Evolutionary conservation across 2,329 filamentous ascomycete species (phyloP).

Genomic region (Alternaria conjuncta): DNA sequence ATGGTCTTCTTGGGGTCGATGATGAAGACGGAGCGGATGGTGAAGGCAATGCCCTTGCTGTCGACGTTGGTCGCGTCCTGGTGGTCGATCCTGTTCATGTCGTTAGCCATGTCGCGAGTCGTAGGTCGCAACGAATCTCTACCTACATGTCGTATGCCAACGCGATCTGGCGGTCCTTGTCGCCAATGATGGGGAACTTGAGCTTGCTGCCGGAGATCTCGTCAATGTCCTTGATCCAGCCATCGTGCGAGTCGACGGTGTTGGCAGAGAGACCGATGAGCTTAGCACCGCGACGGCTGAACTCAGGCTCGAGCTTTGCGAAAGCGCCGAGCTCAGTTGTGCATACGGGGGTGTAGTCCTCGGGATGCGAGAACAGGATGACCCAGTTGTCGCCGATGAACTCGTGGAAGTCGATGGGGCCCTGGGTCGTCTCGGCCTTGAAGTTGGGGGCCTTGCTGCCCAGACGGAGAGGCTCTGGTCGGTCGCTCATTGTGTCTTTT

Average conservation of each 20-base stretch:
- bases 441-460: slow-evolving; percentile 73
- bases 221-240: slow-evolving; percentile 62
- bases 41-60: slow-evolving; percentile 64
- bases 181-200: slow-evolving; percentile 60
- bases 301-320: slow-evolving; percentile 68
- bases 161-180: slow-evolving; percentile 61
- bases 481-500: slow-evolving; percentile 38
- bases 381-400: slow-evolving; percentile 75
- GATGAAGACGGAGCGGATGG: slow-evolving; percentile 69
- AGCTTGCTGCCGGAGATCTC: slow-evolving; percentile 58
- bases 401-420: slow-evolving; percentile 72
- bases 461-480: slow-evolving; percentile 62
- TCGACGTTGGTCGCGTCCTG: slow-evolving; percentile 66
- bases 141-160: slow-evolving; percentile 60
- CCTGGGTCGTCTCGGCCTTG: slow-evolving; percentile 70
- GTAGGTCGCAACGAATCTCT: background rate
- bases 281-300: slow-evolving; percentile 67
- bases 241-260: slow-evolving; percentile 58
- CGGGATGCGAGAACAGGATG: slow-evolving; percentile 74
- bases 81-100: slow-evolving; percentile 54
- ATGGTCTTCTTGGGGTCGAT: slow-evolving; percentile 71
- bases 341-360: slow-evolving; percentile 66
- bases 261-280: slow-evolving; percentile 64
- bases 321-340: slow-evolving; percentile 70
- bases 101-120: slow-evolving; percentile 20